Evolutionary conservation across 108 stramenopile genomes (phyloP).

Genomic region (Conticribra weissflogii): DNA sequence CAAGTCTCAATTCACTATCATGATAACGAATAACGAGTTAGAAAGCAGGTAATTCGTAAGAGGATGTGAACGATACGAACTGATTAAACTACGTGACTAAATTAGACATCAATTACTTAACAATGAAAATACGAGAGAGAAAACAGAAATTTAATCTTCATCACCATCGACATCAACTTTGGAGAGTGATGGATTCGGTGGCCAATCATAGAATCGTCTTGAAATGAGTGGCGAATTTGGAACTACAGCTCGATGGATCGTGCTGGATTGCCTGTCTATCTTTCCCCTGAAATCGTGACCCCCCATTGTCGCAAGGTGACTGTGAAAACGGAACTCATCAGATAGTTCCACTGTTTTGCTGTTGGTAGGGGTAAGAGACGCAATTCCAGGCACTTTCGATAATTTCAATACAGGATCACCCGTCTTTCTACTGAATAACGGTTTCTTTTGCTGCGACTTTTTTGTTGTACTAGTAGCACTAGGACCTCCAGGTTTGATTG

Average conservation of each 20-base stretch:
- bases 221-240: constrained; percentile 71
- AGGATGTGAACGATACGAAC: too few relatives aligned
- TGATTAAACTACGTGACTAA: too few relatives aligned
- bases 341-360: not conserved
- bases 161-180: constrained; percentile 7
- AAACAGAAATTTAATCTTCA: not conserved
- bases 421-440: too few relatives aligned
- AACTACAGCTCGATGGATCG: constrained; percentile 59
- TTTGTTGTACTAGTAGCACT: constrained; percentile 1
- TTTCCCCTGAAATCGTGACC: constrained; percentile 20
- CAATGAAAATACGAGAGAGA: too few relatives aligned
- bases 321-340: constrained; percentile 38
- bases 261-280: constrained; percentile 18
- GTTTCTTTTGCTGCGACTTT: constrained; percentile 2
- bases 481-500: too few relatives aligned
- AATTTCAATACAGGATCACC: too few relatives aligned
- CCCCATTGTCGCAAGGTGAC: constrained; percentile 42
- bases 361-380: too few relatives aligned
- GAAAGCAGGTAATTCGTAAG: too few relatives aligned
- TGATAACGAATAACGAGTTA: too few relatives aligned
- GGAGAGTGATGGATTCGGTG: constrained; percentile 60
- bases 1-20: too few relatives aligned
- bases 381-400: too few relatives aligned
- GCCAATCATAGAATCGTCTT: constrained; percentile 78
- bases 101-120: too few relatives aligned